Evolutionary conservation across 768 basidiomycete species (phyloP), one percentile per base, ranked within the genome.

Genomic region (Hortiboletus campestris): DNA sequence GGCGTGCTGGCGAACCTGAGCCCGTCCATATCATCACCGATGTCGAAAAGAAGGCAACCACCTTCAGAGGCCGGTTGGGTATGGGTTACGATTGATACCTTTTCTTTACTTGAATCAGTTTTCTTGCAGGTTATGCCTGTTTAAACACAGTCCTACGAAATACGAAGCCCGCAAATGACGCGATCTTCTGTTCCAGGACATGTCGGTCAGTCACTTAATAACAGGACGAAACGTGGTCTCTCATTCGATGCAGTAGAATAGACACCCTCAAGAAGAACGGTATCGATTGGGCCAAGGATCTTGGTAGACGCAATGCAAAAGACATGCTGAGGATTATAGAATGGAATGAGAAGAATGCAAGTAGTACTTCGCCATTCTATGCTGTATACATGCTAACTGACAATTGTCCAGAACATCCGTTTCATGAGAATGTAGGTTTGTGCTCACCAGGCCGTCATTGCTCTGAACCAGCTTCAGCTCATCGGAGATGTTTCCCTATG

Each of bases 401-500:
- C 10, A 16, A 6, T 22, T 34, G 4, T 46, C 16, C 56, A 84
- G 81, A 78, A 84, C 45, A 94, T 96, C 51, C 82, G 81, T n/a
- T 96, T 94, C 72, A 83, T 95, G 74, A 83, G 94, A 43, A 68
- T 96, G 60, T 71, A 42, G 20, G 70, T 44, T 49, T 40, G 31
- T n/a, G 4, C 2, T 13, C 6, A 2, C 46, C 34, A 10, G 2
- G 2, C 6, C 28, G 16, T 42, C 19, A 3, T 12, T 36, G 20
- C 12, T 25, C 45, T 59, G 46, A 58, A 32, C 42, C 28, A 35
- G 22, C n/a, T 25, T 4, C 42, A 71, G 71, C 6, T 94, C 92
- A 0, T 93, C 91, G 9, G 91, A 94, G 60, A 86, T 97, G 83
- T 96, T 97, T 71, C 94, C 94, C 1, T 97, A 88, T 63, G 93